Conservation (phyloP, 768 basidiomycete genomes). For the Mycena galericulata region DNA sequence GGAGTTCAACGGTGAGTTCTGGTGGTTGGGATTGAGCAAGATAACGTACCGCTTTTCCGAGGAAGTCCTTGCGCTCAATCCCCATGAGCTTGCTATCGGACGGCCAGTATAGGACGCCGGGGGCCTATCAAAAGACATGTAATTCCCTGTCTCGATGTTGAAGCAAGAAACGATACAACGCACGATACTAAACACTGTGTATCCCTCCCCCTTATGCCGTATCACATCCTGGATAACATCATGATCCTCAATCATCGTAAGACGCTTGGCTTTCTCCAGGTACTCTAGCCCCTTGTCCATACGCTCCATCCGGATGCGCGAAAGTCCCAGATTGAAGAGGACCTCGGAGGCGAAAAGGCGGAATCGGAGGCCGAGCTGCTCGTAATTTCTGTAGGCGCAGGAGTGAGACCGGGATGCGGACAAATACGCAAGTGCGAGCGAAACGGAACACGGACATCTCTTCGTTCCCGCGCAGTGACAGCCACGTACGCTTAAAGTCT, state of each 20-base stretch:
- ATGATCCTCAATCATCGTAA: conserved; percentile 19
- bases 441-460: conserved; percentile 11
- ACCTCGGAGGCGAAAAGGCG: conserved; percentile 27
- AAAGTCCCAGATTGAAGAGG: conserved; percentile 22
- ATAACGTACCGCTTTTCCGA: conserved; percentile 18
- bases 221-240: conserved; percentile 24
- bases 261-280: conserved; percentile 7
- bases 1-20: background rate
- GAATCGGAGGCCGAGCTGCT: conserved; percentile 19
- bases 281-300: conserved; percentile 23
- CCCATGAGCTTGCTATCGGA: background rate
- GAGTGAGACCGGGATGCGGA: background rate
- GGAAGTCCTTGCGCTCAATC: conserved; percentile 10
- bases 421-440: background rate
- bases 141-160: too few species aligned
- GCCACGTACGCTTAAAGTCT: conserved; percentile 24
- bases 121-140: background rate
- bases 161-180: background rate
- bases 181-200: conserved; percentile 28
- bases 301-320: conserved; percentile 10
- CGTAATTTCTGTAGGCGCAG: conserved; percentile 21
- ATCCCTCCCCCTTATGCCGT: conserved; percentile 12
- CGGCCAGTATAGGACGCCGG: conserved; percentile 24
- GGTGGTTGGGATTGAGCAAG: background rate
- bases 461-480: conserved; percentile 21